Evolutionary conservation across 768 basidiomycete species (phyloP).

Genomic region (Lactarius psammicola): DNA sequence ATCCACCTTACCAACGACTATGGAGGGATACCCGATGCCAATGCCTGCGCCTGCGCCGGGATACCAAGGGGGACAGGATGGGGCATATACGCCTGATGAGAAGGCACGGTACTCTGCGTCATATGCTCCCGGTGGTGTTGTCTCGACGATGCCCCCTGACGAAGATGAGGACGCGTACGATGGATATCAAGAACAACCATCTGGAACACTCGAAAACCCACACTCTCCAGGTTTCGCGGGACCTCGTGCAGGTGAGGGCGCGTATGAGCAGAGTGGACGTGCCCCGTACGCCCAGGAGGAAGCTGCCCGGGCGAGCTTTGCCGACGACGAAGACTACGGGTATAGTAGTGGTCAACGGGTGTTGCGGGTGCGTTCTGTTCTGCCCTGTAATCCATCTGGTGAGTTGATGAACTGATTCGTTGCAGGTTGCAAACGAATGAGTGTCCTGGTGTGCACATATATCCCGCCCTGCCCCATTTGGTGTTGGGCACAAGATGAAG

Average conservation of each 20-base stretch:
- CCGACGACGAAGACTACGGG: slow-evolving; percentile 39
- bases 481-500: not conserved
- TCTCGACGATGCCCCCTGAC: slow-evolving; percentile 21
- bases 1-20: slow-evolving; percentile 22
- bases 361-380: slow-evolving; percentile 33
- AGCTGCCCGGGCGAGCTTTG: slow-evolving; percentile 30
- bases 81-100: slow-evolving; percentile 1
- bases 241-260: slow-evolving; percentile 1
- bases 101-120: slow-evolving; percentile 20
- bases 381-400: not conserved
- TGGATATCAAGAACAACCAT: slow-evolving; percentile 28
- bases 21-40: slow-evolving; percentile 7
- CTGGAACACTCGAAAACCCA: slow-evolving; percentile 21
- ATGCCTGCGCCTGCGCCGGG: slow-evolving; percentile 7
- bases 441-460: not conserved
- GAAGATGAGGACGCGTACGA: slow-evolving; percentile 32
- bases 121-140: slow-evolving; percentile 1
- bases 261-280: slow-evolving; percentile 6
- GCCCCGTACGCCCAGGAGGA: slow-evolving; percentile 21
- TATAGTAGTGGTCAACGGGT: slow-evolving; percentile 35
- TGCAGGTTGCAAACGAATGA: slow-evolving; percentile 23
- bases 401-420: not conserved
- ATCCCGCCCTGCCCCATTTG: not conserved
- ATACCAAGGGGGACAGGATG: slow-evolving; percentile 15
- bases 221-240: slow-evolving; percentile 21